Percentiles rank a stretch among this genome's conserved stretches.
These are phyloP conservation scores for Grigorovia yakushimaensis DNA, from an alignment of 805 yeast genomes.

Conservation along the genomic window DNA sequence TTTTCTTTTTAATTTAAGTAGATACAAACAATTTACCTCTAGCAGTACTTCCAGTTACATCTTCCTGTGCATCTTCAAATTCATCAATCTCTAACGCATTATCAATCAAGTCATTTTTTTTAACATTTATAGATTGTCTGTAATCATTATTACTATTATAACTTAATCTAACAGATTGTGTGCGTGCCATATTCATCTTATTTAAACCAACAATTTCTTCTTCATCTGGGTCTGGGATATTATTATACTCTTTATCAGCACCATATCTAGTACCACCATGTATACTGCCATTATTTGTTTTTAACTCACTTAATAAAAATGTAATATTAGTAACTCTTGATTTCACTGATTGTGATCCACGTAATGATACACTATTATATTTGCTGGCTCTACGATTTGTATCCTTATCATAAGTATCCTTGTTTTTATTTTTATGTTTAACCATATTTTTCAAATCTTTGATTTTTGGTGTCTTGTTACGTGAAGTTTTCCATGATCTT, in stretches of 20 bases:
- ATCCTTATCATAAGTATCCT: not conserved
- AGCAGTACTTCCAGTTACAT: slow-evolving; percentile 14
- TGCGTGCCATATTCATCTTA: slow-evolving; percentile 23
- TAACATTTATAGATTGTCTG: slow-evolving; percentile 8
- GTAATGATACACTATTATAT: slow-evolving; percentile 6
- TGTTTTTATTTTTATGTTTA: slow-evolving; percentile 5
- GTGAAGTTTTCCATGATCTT: slow-evolving; percentile 15
- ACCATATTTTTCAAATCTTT: slow-evolving; percentile 22
- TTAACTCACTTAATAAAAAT: slow-evolving; percentile 26
- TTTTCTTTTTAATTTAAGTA: slow-evolving; percentile 1
- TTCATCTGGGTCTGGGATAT: slow-evolving; percentile 27
- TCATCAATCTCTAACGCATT: slow-evolving; percentile 6
- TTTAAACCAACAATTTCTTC: slow-evolving; percentile 27
- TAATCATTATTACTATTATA: slow-evolving; percentile 6
- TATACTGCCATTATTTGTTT: slow-evolving; percentile 12
- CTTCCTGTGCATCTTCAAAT: slow-evolving; percentile 25
- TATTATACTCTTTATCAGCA: slow-evolving; percentile 5
- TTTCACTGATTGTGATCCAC: slow-evolving; percentile 29
- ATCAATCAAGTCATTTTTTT: not conserved
- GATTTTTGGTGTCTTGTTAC: slow-evolving; percentile 19
- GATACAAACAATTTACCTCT: slow-evolving; percentile 23
- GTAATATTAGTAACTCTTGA: slow-evolving; percentile 30
- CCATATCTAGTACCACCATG: slow-evolving; percentile 6
- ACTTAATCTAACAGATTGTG: slow-evolving; percentile 16
- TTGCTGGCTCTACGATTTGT: not conserved